Evolutionary conservation across 2,329 filamentous ascomycete genomes (phyloP).

Genomic region (Berkeleyomyces basicola): DNA sequence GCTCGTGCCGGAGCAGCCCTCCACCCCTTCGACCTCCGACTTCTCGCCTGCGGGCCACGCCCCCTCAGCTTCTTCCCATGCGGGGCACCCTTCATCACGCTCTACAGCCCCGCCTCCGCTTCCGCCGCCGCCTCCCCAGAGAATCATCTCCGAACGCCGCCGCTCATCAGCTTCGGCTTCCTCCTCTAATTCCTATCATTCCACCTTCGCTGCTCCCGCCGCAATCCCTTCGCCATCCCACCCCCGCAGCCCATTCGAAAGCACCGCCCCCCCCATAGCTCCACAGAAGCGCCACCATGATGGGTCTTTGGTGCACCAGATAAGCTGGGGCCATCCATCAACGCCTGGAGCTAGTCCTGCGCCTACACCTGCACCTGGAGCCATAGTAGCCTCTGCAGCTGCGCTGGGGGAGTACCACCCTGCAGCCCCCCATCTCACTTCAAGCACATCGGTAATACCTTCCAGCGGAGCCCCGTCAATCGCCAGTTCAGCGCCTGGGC

Average conservation of each 20-base stretch:
- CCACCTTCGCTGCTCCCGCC: not conserved
- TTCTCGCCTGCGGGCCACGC: not conserved
- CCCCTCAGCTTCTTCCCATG: not conserved
- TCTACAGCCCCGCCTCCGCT: not conserved
- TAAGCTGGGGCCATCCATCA: not conserved
- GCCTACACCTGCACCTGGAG: not conserved
- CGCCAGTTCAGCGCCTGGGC: not conserved
- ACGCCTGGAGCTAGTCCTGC: not conserved
- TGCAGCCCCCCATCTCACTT: not conserved
- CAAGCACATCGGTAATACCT: not conserved
- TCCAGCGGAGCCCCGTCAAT: not conserved
- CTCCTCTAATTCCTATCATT: not conserved
- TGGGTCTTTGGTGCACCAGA: not conserved
- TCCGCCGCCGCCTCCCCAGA: not conserved
- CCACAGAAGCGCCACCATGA: constrained; percentile 2
- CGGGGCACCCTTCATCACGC: not conserved
- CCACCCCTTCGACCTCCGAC: not conserved
- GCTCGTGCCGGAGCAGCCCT: not conserved
- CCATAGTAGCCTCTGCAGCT: not conserved
- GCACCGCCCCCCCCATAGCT: not conserved
- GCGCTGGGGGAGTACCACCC: too few relatives aligned
- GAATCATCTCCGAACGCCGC: not conserved
- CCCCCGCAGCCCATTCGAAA: not conserved
- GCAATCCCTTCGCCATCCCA: not conserved
- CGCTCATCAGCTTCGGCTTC: not conserved